These are phyloP conservation scores for Didymella exigua DNA, from an alignment of 2,329 filamentous ascomycete species.

Conservation along the genomic window DNA sequence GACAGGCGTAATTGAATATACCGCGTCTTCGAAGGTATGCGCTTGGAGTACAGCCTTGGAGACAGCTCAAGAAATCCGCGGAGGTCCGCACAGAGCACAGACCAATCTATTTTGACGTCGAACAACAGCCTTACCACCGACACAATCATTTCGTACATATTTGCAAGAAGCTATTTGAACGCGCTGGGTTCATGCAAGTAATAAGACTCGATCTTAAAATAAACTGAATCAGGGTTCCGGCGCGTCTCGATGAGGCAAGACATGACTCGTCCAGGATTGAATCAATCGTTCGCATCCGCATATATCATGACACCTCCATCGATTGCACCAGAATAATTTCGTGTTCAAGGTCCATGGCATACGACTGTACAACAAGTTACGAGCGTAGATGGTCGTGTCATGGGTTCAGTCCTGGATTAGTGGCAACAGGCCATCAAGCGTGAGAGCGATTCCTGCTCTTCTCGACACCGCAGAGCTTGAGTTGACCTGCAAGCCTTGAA, in stretches of 20 bases:
- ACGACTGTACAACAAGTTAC: not conserved
- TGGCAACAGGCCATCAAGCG: too few relatives aligned
- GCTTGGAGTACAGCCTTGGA: constrained; percentile 8
- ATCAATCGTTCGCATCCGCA: not conserved
- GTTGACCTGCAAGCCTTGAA: too few relatives aligned
- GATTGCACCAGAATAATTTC: not conserved
- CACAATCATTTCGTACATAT: not conserved
- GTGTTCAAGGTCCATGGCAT: not conserved
- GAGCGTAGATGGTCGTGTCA: not conserved
- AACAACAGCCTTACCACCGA: not conserved
- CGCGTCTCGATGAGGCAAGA: not conserved
- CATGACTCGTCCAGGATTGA: constrained; percentile 2
- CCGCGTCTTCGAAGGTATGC: not conserved
- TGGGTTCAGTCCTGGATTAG: too few relatives aligned
- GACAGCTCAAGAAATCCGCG: constrained; percentile 7
- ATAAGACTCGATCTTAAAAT: not conserved
- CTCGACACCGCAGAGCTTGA: too few relatives aligned
- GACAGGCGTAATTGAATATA: not conserved
- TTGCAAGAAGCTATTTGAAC: not conserved
- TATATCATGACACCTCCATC: not conserved
- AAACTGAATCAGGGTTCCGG: not conserved
- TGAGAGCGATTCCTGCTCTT: too few relatives aligned
- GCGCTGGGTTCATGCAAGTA: not conserved
- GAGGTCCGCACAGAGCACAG: constrained; percentile 9
- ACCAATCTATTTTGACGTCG: constrained; percentile 8